Conservation (phyloP, 1,139 yeast genomes). For the Yamadazyma trypodendri region DNA sequence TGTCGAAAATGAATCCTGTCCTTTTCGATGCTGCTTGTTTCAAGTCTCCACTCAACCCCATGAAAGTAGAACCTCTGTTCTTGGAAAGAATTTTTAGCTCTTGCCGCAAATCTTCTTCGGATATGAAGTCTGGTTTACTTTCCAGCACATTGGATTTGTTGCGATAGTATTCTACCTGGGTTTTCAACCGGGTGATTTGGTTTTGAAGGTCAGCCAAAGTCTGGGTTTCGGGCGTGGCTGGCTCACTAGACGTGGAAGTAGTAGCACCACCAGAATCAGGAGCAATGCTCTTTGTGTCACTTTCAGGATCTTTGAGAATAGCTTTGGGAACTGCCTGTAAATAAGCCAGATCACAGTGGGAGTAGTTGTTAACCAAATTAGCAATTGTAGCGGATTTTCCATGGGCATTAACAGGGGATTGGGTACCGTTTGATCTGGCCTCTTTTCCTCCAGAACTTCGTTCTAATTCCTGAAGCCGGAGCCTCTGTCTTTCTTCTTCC, state of each 20-base stretch:
- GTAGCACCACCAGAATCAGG: neutral
- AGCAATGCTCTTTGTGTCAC: neutral
- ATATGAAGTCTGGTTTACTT: slow-evolving; percentile 23
- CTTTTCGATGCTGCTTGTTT: slow-evolving; percentile 40
- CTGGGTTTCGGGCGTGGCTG: neutral
- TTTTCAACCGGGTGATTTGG: slow-evolving; percentile 22
- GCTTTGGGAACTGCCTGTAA: too few species aligned
- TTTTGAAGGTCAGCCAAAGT: slow-evolving; percentile 11
- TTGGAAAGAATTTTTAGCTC: slow-evolving; percentile 37
- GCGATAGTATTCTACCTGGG: slow-evolving; percentile 17
- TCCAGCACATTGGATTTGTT: slow-evolving; percentile 6
- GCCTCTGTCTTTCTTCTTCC: slow-evolving; percentile 21
- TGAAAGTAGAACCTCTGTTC: slow-evolving; percentile 25
- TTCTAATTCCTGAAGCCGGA: slow-evolving; percentile 14
- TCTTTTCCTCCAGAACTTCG: too few species aligned
- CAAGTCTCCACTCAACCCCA: slow-evolving; percentile 39
- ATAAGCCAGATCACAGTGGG: too few species aligned
- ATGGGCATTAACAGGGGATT: too few species aligned
- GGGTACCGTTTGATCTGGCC: too few species aligned
- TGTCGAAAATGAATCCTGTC: slow-evolving; percentile 22
- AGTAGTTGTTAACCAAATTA: too few species aligned
- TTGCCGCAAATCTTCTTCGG: slow-evolving; percentile 32
- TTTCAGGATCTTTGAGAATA: too few species aligned
- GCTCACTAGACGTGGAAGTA: too few species aligned
- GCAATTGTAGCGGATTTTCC: too few species aligned